These are phyloP conservation scores for Calonectria crousiana DNA, from an alignment of 2,329 filamentous ascomycete species.

Conservation along the genomic window DNA sequence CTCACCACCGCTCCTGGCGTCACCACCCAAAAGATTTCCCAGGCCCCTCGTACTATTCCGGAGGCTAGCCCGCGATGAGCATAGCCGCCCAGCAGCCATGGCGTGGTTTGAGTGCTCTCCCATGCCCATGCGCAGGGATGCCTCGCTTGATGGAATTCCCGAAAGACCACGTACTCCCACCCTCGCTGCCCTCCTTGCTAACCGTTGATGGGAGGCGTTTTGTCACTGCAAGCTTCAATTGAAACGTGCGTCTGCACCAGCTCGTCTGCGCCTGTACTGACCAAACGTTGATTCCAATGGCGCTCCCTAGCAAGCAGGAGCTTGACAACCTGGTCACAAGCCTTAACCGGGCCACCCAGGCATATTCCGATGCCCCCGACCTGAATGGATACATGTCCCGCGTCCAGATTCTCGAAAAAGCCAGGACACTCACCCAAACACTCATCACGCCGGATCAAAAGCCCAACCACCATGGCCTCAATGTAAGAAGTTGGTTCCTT, in stretches of 20 bases:
- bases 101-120: conserved; percentile 17
- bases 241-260: not conserved
- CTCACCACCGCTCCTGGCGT: not conserved
- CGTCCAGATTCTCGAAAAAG: conserved; percentile 43
- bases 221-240: not conserved
- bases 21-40: not conserved
- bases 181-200: not conserved
- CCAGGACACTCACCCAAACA: conserved; percentile 42
- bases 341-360: conserved; percentile 34
- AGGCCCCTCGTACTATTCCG: not conserved
- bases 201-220: not conserved
- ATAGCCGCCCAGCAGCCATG: conserved; percentile 7
- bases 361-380: conserved; percentile 41
- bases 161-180: not conserved
- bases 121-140: not conserved
- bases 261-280: not conserved
- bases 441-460: conserved; percentile 45
- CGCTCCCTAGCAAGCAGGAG: conserved; percentile 34
- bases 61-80: conserved; percentile 14
- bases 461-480: conserved; percentile 49
- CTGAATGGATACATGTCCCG: conserved; percentile 42
- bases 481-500: conserved; percentile 36
- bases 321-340: conserved; percentile 35
- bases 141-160: not conserved
- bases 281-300: conserved; percentile 11